Base-by-base conservation (phyloP, 2,329 filamentous ascomycete species). In the Phoma sp. region DNA sequence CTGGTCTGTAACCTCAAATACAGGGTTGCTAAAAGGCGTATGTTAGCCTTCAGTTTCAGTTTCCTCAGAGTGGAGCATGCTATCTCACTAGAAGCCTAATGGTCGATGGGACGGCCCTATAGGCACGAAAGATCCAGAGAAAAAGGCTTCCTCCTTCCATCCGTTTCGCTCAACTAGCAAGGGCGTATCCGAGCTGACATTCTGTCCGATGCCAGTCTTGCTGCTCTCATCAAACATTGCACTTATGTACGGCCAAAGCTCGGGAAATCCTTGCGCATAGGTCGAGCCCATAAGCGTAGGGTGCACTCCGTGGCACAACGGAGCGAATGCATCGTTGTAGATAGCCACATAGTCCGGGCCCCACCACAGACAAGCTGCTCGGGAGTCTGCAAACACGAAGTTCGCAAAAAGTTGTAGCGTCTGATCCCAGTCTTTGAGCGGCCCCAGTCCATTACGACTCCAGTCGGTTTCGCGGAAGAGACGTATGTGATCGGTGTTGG, bases 291-390 rank as follows among this genome's bases (percentile, higher is more conserved):
- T 72, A 10, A 74, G 69, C 29, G 51, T 57, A 3, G 69, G 71
- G 34, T 74, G 71, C 1, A 55, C 57, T 23, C 53, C 39, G 20
- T 59, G 65, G 7, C 69, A 64, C 21, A 74, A 60, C 3, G 65
- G 65, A 20, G 56, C 59, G 47, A 71, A 74, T 2, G 47, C 45
- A 30, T 70, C 69, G 46, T 74, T 74, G 59, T 74, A 74, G 26
- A 73, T 63, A 37, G 70, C 71, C 14, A 66, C 59, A 29, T 67
- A 47, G 42, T 67, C 50, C 26, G 61, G 54, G n/a, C 69, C 70
- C 66, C 71, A 74, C 69, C 69, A 74, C 20, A 74, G 42, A 53
- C 68, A 71, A 4, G 68, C 69, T 18, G 69, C 65, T 26, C 69
- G 61, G 23, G 69, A 68, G 47, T 73, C 70, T 7, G 61, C 67